Percentiles rank a stretch among this genome's conserved stretches.
Conservation (phyloP, 257 asterid genomes). For the Solanum pimpinellifolium region DNA sequence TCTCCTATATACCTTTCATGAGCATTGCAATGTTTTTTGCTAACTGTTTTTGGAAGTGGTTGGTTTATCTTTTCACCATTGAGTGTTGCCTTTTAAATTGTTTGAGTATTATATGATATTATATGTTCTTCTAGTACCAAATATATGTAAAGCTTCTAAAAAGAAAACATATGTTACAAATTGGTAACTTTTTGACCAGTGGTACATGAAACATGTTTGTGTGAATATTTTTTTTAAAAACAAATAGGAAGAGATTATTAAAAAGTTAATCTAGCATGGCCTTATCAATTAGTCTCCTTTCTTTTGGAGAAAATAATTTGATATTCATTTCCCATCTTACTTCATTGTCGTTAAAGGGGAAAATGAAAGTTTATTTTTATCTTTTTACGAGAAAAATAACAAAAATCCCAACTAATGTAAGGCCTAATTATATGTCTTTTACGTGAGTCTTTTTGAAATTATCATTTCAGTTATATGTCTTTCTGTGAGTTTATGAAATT, state of each 20-base stretch:
- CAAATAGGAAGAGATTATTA: neutral
- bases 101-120: neutral
- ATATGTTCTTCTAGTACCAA: neutral
- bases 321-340: neutral
- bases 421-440: no score
- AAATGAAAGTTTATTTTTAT: neutral
- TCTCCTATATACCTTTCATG: neutral
- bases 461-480: no score
- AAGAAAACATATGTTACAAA: neutral
- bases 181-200: neutral
- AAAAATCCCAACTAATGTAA: neutral
- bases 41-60: neutral
- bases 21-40: neutral
- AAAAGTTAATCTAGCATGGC: neutral
- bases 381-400: neutral
- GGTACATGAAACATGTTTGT: neutral
- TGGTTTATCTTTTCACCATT: neutral
- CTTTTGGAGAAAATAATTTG: neutral
- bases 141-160: neutral
- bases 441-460: neutral
- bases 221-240: neutral
- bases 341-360: neutral
- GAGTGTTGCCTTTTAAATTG: neutral
- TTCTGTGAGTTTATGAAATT: neutral
- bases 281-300: neutral